These are phyloP conservation scores for Leccinellum albellum DNA, from an alignment of 768 basidiomycete genomes.

Conservation along the genomic window DNA sequence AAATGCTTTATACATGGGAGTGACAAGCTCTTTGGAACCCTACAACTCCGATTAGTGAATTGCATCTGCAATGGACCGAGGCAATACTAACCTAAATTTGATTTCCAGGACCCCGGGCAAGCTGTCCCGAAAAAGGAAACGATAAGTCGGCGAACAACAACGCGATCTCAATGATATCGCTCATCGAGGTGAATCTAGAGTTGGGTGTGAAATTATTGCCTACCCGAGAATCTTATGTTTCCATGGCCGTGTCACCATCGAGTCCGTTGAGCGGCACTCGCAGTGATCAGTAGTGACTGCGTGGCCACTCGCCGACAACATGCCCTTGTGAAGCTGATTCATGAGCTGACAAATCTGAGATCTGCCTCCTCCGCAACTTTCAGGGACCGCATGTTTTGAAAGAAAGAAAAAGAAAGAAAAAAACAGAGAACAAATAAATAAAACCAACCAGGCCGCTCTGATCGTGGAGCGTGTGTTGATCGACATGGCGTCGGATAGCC, in stretches of 20 bases:
- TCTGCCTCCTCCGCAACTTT: slow-evolving; percentile 19
- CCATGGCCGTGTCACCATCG: slow-evolving; percentile 26
- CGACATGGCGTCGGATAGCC: slow-evolving; percentile 32
- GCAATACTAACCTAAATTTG: slow-evolving; percentile 31
- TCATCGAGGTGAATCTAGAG: slow-evolving; percentile 24
- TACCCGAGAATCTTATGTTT: slow-evolving; percentile 24
- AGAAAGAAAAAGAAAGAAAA: slow-evolving; percentile 1
- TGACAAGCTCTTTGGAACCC: slow-evolving; percentile 23
- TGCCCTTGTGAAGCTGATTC: slow-evolving; percentile 25
- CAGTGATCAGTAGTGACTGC: slow-evolving; percentile 24
- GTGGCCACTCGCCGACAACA: slow-evolving; percentile 24
- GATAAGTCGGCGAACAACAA: slow-evolving; percentile 22
- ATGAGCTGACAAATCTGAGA: slow-evolving; percentile 29
- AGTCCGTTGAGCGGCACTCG: slow-evolving; percentile 14
- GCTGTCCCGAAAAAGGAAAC: slow-evolving; percentile 26
- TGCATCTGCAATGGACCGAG: slow-evolving; percentile 29
- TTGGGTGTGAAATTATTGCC: slow-evolving; percentile 23
- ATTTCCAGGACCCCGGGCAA: slow-evolving; percentile 18
- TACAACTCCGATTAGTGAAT: slow-evolving; percentile 31
- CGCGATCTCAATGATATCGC: slow-evolving; percentile 23
- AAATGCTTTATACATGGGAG: slow-evolving; percentile 32
- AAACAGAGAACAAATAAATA: slow-evolving; percentile 2
- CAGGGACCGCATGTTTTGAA: slow-evolving; percentile 24
- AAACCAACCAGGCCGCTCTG: slow-evolving; percentile 18
- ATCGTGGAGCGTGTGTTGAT: slow-evolving; percentile 29